phyloP scores from a whole-genome alignment of 805 yeast genomes.

The Millerozyma miso region DNA sequence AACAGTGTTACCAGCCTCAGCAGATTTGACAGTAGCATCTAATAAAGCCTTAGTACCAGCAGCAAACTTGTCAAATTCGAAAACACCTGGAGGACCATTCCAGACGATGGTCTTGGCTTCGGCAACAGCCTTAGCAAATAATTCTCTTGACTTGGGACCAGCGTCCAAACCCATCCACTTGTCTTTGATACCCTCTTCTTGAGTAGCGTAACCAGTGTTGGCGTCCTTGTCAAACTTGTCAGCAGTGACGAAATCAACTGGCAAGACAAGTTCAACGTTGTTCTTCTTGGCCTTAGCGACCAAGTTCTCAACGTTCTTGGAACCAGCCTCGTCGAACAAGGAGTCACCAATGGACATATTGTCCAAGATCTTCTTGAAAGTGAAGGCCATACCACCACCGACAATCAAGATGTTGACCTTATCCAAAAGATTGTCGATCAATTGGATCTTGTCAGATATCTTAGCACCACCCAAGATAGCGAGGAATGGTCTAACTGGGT shows the following conservation, averaged over 20 bases:
- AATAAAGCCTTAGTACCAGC: conserved; percentile 87
- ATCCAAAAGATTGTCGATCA: conserved; percentile 94
- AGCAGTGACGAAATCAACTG: conserved; percentile 94
- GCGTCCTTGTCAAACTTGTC: conserved; percentile 94
- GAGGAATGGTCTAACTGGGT: conserved; percentile 96
- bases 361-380: conserved; percentile 92
- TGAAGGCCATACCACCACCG: conserved; percentile 99
- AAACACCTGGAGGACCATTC: conserved; percentile 99
- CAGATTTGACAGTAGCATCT: conserved; percentile 83
- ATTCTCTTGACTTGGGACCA: conserved; percentile 84
- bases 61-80: conserved; percentile 92
- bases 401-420: conserved; percentile 92
- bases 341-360: conserved; percentile 88
- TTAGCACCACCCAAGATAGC: conserved; percentile 99
- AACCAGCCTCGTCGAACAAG: conserved; percentile 88
- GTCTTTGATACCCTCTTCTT: conserved; percentile 89
- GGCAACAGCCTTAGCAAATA: conserved; percentile 78
- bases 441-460: conserved; percentile 97
- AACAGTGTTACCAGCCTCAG: conserved; percentile 85
- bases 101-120: conserved; percentile 97
- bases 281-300: conserved; percentile 95
- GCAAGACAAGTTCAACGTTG: conserved; percentile 89
- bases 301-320: conserved; percentile 89
- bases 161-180: conserved; percentile 94
- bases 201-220: conserved; percentile 74